Percentiles rank a stretch among this genome's conserved stretches.
phyloP scores from a whole-genome alignment of 345 rosid species.

The Boechera divaricarpa region DNA sequence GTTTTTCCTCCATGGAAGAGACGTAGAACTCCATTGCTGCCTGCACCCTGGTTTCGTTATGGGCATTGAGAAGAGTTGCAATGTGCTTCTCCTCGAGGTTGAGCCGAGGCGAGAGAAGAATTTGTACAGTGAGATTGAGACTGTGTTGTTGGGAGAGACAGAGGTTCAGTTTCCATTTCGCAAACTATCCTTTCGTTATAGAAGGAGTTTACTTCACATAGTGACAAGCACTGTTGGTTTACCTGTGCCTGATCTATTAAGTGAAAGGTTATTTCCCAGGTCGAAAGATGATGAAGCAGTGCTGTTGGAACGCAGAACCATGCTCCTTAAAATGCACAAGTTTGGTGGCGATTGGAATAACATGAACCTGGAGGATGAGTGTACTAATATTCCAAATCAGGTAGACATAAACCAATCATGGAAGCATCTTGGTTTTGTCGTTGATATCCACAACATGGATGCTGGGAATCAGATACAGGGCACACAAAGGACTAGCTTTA shows the following conservation, averaged over 20 bases:
- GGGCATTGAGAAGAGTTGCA: constrained; percentile 63
- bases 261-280: constrained; percentile 60
- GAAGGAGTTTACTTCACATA: constrained; percentile 72
- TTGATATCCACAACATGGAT: constrained; percentile 36
- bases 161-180: constrained; percentile 60
- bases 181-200: constrained; percentile 63
- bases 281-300: constrained; percentile 54
- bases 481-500: constrained; percentile 53
- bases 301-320: constrained; percentile 62
- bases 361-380: constrained; percentile 50
- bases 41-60: constrained; percentile 71
- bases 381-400: constrained; percentile 50
- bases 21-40: constrained; percentile 54
- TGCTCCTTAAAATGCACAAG: constrained; percentile 58
- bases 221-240: constrained; percentile 60
- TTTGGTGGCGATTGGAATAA: constrained; percentile 50
- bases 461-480: constrained; percentile 48
- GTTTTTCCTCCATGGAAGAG: constrained; percentile 79
- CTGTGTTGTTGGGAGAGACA: constrained; percentile 42
- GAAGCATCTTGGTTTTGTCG: constrained; percentile 48
- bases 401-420: constrained; percentile 54
- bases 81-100: constrained; percentile 77
- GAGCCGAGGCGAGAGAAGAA: constrained; percentile 60
- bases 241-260: constrained; percentile 48
- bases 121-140: constrained; percentile 52